Base-by-base conservation (phyloP, 2,329 filamentous ascomycete genomes). In the Microcyclospora pomicola region DNA sequence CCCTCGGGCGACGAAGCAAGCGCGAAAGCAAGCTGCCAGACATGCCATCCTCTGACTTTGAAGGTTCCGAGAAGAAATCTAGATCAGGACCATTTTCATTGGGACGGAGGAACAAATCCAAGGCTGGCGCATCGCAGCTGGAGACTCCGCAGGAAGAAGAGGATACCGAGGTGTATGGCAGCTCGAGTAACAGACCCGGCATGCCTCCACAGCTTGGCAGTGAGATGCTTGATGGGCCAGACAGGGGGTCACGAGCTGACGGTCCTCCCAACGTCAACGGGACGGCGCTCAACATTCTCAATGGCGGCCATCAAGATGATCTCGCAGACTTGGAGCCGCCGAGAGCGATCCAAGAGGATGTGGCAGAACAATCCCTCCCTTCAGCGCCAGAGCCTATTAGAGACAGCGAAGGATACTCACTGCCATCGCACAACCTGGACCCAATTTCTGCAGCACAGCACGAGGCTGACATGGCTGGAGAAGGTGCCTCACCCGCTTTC, bases 401-500 rank as follows among this genome's bases (percentile, higher is more conserved):
- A 54, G 84, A 91, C 53, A 64, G 74, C 0, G 83, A 92, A 46
- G 84, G 83, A 6, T 91, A 78, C 53, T 80, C 72, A 3, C 72
- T 88, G n/a, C 82, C 80, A 0, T 68, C 75, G 0, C 65, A 73
- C 67, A 79, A 55, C 68, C 53, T 59, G 14, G 67, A 69, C 46
- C 61, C 65, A 30, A 64, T 88, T 41, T 80, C 82, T 0, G 75
- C 80, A 54, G 82, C 82, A 6, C 72, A 86, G 56, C 69, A 70
- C 32, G 82, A 86, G 53, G 75, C 71, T 7, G 69, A 68, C 3
- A 41, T 45, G 31, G 59, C 36, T 14, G 65, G 62, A 10, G 75
- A 78, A 35, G 74, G 77, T 32, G 62, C 60, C 5, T 31, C 30
- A 9, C 66, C 77, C 7, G 66, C 70, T 41, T 86, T 86, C 64